Conservation (phyloP, 352 stramenopile genomes). For the Phytophthora pisi region DNA sequence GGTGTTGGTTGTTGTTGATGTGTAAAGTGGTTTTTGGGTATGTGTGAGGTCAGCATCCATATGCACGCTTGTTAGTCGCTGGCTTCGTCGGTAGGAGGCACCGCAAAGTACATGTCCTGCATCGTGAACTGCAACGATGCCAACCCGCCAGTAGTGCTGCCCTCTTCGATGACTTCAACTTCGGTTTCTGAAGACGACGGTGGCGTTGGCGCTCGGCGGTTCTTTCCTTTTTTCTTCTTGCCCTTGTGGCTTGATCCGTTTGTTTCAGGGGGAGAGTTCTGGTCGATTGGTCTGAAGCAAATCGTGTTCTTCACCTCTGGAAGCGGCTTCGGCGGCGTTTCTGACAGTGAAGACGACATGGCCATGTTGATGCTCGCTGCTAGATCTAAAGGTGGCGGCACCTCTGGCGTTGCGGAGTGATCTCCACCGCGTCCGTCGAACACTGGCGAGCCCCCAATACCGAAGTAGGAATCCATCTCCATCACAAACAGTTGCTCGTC, state of each 20-base stretch:
- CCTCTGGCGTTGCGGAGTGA: constrained; percentile 38
- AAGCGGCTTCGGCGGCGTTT: constrained; percentile 39
- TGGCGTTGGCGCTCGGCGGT: constrained; percentile 24
- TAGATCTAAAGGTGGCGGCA: constrained; percentile 63
- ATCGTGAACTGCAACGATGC: constrained; percentile 74
- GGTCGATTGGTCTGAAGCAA: constrained; percentile 33
- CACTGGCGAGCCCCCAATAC: constrained; percentile 76
- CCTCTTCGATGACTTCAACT: constrained; percentile 32
- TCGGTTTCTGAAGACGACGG: constrained; percentile 24
- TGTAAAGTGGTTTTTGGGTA: constrained; percentile 18
- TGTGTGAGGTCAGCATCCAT: constrained; percentile 23
- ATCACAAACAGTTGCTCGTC: constrained; percentile 84
- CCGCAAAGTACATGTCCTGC: constrained; percentile 82
- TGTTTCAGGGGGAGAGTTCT: constrained; percentile 14
- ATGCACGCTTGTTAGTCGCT: constrained; percentile 26
- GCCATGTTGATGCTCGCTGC: constrained; percentile 77
- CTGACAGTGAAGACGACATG: constrained; percentile 69
- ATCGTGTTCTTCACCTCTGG: constrained; percentile 44
- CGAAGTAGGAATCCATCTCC: constrained; percentile 90
- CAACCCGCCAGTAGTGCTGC: constrained; percentile 27
- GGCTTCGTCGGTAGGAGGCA: constrained; percentile 49
- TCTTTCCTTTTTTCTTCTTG: constrained; percentile 52
- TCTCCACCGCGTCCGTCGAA: constrained; percentile 49
- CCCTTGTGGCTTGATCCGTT: constrained; percentile 26
- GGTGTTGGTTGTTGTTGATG: constrained; percentile 14